These are phyloP conservation scores for Candida incommunis DNA, from an alignment of 805 yeast species.

Conservation along the genomic window DNA sequence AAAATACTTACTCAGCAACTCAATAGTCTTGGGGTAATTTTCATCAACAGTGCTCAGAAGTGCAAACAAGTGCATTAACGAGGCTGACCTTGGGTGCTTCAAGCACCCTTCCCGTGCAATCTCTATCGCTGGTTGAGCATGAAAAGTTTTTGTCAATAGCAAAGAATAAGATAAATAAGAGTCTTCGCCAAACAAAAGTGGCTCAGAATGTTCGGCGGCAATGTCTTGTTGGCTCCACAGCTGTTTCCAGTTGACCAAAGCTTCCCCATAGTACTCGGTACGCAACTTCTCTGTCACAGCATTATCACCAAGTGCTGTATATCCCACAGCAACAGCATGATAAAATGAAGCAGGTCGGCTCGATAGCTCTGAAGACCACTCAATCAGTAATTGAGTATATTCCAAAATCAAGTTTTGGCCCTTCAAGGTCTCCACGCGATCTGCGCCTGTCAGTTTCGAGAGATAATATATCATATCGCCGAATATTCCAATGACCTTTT, in stretches of 20 bases:
- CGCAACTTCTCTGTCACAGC: slow-evolving; percentile 2
- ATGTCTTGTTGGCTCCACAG: slow-evolving; percentile 4
- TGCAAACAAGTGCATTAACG: slow-evolving; percentile 52
- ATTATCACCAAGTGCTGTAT: background rate
- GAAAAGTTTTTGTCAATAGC: slow-evolving; percentile 8
- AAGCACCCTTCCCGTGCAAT: slow-evolving; percentile 9
- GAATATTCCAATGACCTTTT: slow-evolving; percentile 3
- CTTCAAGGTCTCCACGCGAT: background rate
- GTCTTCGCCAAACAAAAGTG: slow-evolving; percentile 2
- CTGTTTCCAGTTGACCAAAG: slow-evolving; percentile 4
- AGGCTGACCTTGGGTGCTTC: slow-evolving; percentile 35
- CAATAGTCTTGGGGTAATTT: background rate
- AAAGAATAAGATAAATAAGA: slow-evolving; percentile 16
- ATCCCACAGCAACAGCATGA: slow-evolving; percentile 4
- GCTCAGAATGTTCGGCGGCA: too few relatives aligned
- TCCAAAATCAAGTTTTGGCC: background rate
- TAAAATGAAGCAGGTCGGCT: slow-evolving; percentile 3
- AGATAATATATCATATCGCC: background rate
- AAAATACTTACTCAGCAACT: background rate
- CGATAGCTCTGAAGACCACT: background rate
- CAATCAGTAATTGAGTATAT: background rate
- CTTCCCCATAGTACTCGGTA: background rate
- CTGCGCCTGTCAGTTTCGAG: background rate
- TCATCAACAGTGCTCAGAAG: slow-evolving; percentile 16
- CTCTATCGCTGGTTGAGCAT: slow-evolving; percentile 8